Conservation (phyloP, 2,329 filamentous ascomycete species). For the Trichophyton verrucosum region DNA sequence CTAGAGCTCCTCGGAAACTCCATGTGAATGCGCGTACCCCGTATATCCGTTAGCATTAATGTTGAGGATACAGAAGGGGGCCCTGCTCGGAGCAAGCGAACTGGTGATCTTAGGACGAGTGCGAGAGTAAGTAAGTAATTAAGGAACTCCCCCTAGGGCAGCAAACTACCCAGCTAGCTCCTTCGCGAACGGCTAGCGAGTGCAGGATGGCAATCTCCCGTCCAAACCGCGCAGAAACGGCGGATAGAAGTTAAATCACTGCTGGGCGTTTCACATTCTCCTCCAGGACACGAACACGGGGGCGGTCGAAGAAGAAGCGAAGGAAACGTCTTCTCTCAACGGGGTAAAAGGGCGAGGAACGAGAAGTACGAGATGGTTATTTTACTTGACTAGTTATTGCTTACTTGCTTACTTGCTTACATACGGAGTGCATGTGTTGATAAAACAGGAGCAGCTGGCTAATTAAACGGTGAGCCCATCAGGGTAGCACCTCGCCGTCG, state of each 20-base stretch:
- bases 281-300: not conserved
- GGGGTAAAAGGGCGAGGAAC: too few species aligned
- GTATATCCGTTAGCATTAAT: not conserved
- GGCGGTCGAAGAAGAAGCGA: too few species aligned
- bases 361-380: too few species aligned
- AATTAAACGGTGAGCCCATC: not conserved
- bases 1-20: too few species aligned
- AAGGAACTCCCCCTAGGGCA: not conserved
- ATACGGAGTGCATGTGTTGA: too few species aligned
- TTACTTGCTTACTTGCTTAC: too few species aligned
- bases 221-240: constrained; percentile 2
- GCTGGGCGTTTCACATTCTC: not conserved
- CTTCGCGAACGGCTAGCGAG: too few species aligned
- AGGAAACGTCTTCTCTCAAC: too few species aligned
- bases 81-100: not conserved
- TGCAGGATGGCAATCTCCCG: not conserved
- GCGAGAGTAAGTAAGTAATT: too few species aligned
- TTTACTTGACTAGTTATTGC: not conserved
- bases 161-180: not conserved
- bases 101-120: not conserved
- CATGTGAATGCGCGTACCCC: not conserved
- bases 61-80: not conserved
- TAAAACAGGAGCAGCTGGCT: too few species aligned
- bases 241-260: not conserved
- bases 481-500: not conserved